These are phyloP conservation scores for Colletotrichum spaethianum DNA, from an alignment of 2,329 filamentous ascomycete genomes.

Conservation along the genomic window DNA sequence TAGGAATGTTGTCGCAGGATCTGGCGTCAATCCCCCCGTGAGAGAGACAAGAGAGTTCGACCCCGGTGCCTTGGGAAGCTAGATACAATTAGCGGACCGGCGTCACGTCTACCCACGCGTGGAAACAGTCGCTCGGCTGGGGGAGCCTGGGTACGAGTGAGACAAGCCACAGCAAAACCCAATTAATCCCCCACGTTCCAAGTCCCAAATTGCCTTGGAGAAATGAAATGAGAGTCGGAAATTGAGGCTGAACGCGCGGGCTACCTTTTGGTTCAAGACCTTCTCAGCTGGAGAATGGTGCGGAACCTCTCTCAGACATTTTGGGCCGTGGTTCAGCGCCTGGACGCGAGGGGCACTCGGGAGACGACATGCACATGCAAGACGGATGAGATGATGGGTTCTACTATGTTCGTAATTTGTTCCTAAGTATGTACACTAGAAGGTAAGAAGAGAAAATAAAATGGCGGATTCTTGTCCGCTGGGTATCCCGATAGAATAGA, in stretches of 20 bases:
- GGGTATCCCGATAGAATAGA: constrained; percentile 30
- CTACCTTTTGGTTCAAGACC: not conserved
- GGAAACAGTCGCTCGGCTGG: not conserved
- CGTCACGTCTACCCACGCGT: not conserved
- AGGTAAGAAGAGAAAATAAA: not conserved
- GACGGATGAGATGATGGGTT: not conserved
- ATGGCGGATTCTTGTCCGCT: constrained; percentile 17
- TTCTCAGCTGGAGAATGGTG: not conserved
- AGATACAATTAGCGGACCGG: not conserved
- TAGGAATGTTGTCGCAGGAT: not conserved
- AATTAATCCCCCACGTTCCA: not conserved
- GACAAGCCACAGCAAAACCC: not conserved
- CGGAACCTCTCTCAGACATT: constrained; percentile 9
- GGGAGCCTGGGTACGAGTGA: not conserved
- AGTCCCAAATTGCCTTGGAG: not conserved
- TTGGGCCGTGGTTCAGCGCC: constrained; percentile 18
- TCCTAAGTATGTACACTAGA: constrained; percentile 12
- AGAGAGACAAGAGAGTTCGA: not conserved
- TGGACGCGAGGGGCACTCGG: too few species aligned
- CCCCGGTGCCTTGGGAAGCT: not conserved
- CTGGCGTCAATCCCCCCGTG: not conserved
- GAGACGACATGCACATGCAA: not conserved
- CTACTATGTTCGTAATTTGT: not conserved
- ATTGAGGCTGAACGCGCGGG: constrained; percentile 11
- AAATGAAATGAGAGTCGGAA: not conserved